A percentile compares a stretch with the other conserved stretches of the same genome.
phyloP scores from a whole-genome alignment of 2,329 filamentous ascomycete species.

The Lanzia echinophila region DNA sequence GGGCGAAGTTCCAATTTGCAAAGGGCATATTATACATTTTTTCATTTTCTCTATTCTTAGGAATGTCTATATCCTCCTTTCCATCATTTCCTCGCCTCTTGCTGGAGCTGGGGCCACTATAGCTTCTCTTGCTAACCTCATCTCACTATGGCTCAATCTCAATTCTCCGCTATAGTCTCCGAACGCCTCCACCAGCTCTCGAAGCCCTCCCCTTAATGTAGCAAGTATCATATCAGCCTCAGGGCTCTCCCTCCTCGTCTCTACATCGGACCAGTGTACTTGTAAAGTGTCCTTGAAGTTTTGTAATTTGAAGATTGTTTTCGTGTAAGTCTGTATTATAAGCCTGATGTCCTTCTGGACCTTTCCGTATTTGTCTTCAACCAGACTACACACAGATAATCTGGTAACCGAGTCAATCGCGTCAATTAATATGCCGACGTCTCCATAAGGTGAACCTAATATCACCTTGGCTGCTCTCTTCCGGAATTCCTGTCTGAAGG shows the following conservation, averaged over 20 bases:
- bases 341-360: conserved; percentile 74
- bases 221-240: conserved; percentile 67
- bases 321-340: conserved; percentile 67
- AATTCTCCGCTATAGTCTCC: conserved; percentile 67
- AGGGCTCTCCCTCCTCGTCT: conserved; percentile 42
- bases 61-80: conserved; percentile 3
- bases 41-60: not conserved
- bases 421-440: conserved; percentile 61
- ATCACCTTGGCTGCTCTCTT: conserved; percentile 60
- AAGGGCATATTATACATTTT: not conserved
- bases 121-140: conserved; percentile 67
- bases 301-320: conserved; percentile 63
- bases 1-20: not conserved
- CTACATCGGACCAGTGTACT: conserved; percentile 74
- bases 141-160: conserved; percentile 61
- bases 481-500: conserved; percentile 65
- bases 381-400: conserved; percentile 65
- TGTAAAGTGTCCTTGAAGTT: conserved; percentile 52
- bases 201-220: conserved; percentile 58
- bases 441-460: conserved; percentile 66
- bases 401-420: conserved; percentile 63
- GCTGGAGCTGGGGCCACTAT: conserved; percentile 10
- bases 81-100: not conserved
- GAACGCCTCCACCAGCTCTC: conserved; percentile 62
- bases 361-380: conserved; percentile 77